Base-by-base conservation (phyloP, 345 rosid species). In the Erysimum cheiranthoides region DNA sequence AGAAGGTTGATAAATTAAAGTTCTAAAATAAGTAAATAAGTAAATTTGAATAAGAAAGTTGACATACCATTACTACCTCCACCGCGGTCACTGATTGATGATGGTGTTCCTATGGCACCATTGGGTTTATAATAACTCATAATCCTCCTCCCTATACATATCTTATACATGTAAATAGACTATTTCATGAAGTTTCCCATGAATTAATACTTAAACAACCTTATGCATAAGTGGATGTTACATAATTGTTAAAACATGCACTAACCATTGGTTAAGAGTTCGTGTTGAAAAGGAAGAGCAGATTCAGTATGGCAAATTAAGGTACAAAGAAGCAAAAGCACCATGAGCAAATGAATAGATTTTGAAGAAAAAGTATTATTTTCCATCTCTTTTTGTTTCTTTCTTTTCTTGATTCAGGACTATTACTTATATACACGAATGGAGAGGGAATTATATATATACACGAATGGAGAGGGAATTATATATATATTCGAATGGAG, bases 301-400 rank as follows among this genome's bases (percentile, higher is more conserved):
- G 18, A 66, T 66, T 50, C 59, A 4, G 45, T 18, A 18, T 5
- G 17, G 70, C 7, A 66, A 34, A 66, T 45, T 49, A 34, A 8
- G 18, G 11, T 49, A 18, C 30, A 46, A 66, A 66, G 70, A 34
- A 66, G 58, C 18, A 66, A 49, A 47, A 66, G 40, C 27, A 31
- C 8, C 0, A 46, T 46, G 16, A 46, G 69, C 14, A 45, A 64
- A 8, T 16, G 4, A 16, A 5, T 0, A 2, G 50, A 3, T 10
- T 64, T 51, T 10, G 69, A 45, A 64, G 30, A 16, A 13, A 31
- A 31, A 0, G 28, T 64, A n/a, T 16, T 10, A 5, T 5, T 64
- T 43, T 27, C 38, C 54, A 64, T 64, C 40, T 60, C 46, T 30
- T 31, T 17, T 3, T 46, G 6, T 30, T 9, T 64, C 21, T 30